Conservation (phyloP, 169 alveolate species). For the Plasmodium relictum region DNA sequence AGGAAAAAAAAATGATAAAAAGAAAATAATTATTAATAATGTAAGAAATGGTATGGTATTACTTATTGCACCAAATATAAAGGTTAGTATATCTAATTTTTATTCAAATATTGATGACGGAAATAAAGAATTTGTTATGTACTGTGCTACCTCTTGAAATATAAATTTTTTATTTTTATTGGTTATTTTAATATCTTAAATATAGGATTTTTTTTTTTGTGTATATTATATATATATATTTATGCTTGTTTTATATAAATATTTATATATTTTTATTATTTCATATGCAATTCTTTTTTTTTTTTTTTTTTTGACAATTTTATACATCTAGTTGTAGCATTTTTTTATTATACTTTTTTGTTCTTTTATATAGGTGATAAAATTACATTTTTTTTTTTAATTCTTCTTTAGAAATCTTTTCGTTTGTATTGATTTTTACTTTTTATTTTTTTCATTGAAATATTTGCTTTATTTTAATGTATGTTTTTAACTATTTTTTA, state of each 20-base stretch:
- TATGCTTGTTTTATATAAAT: background rate
- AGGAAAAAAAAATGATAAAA: slow-evolving; percentile 62
- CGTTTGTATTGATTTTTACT: too few relatives aligned
- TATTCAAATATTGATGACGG: slow-evolving; percentile 45
- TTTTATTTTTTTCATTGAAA: too few relatives aligned
- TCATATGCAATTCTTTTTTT: too few relatives aligned
- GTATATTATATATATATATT: background rate
- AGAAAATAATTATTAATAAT: slow-evolving; percentile 45
- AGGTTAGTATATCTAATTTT: slow-evolving; percentile 31
- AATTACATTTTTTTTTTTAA: too few relatives aligned
- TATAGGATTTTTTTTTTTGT: background rate
- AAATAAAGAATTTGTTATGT: slow-evolving; percentile 44
- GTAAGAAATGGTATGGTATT: slow-evolving; percentile 36
- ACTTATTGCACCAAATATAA: slow-evolving; percentile 43
- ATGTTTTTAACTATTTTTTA: too few relatives aligned
- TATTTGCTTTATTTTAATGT: too few relatives aligned
- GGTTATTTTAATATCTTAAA: background rate
- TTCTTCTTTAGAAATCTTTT: too few relatives aligned
- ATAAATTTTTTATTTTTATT: background rate
- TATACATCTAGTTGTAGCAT: too few relatives aligned
- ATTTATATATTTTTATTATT: too few relatives aligned
- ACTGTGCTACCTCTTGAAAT: slow-evolving; percentile 51
- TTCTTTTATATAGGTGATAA: too few relatives aligned
- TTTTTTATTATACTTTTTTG: too few relatives aligned
- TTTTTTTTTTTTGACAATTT: too few relatives aligned